Evolutionary conservation across 257 asterid genomes (phyloP).

Genomic region (Lantana camara): DNA sequence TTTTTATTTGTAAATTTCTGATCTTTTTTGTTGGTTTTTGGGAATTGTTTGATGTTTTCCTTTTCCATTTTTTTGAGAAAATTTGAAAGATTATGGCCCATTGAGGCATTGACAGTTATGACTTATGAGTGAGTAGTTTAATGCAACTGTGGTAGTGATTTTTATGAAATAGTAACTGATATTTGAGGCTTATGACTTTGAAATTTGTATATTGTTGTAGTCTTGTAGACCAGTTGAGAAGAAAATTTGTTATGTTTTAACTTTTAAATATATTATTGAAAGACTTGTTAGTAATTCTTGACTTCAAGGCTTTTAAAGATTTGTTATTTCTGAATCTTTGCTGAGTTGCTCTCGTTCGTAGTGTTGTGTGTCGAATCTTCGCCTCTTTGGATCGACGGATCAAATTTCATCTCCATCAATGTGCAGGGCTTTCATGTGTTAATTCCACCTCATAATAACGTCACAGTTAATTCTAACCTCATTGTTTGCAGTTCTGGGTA

Average conservation of each 20-base stretch:
- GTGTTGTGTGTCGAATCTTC: neutral
- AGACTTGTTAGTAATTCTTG: neutral
- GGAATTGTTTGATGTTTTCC: neutral
- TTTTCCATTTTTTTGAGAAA: neutral
- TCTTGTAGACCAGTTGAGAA: neutral
- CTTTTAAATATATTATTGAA: neutral
- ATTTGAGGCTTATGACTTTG: neutral
- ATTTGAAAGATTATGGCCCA: neutral
- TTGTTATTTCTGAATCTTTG: too few relatives aligned
- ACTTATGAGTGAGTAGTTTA: neutral
- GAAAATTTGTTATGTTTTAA: neutral
- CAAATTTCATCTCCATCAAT: neutral
- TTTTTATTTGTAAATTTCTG: neutral
- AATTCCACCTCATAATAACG: neutral
- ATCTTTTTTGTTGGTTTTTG: neutral
- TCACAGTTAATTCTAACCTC: neutral
- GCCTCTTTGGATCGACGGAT: neutral
- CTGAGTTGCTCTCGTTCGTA: neutral
- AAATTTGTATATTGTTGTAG: neutral
- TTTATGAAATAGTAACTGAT: conserved; percentile 17
- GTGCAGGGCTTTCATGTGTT: neutral
- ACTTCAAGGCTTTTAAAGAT: neutral
- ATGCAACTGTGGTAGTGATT: neutral
- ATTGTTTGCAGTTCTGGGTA: conserved; percentile 65
- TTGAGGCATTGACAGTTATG: neutral